Evolutionary conservation across 1,139 yeast species (phyloP), one percentile per base, ranked within the genome.

Genomic region (Blastobotrys raffinosifermentans): DNA sequence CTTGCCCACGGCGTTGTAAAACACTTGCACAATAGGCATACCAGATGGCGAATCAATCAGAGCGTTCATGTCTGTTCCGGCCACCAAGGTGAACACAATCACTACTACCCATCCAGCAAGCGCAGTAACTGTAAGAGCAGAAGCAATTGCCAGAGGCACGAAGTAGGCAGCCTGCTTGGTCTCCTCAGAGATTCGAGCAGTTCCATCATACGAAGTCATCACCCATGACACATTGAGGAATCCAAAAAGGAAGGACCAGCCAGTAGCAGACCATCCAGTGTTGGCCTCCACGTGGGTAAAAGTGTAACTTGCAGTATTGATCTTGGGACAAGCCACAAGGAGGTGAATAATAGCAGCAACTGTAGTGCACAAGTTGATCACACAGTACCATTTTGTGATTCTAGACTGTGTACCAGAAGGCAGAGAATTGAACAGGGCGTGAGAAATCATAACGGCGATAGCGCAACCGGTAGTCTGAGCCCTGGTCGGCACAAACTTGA

Each of bases 161-260:
- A 80, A 76, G 25, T 61, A 61, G 4, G 70, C 64, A 3, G 84
- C 82, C 52, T 77, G 76, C 26, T 77, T 61, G 49, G 81, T 74
- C 52, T 78, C 85, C 57, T 80, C 87, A 16, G 82, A 70, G 35
- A 80, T 62, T 52, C 80, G 85, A 63, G 77, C 77, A 0, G 85
- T 81, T 14, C 81, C 72, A 54, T 80, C 86, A 51, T 75, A 79
- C 16, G 85, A 85, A 31, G 80, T 71, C 80, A 79, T 77, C 19
- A 80, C 75, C 85, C 86, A 79, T 50, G 77, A 74, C 31, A 72
- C 77, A 22, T 83, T 80, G 51, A 77, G 60, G 55, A 77, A 78
- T 14, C 76, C 66, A 68, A 74, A 66, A 41, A 77, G 58, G 55
- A 76, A 64, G 16, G 80, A 67, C 33, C 76, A 64, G 33, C 85